Evolutionary conservation across 2,329 filamentous ascomycete genomes (phyloP), one percentile per base, ranked within the genome.

Genomic region (Pseudocercospora fuligena): DNA sequence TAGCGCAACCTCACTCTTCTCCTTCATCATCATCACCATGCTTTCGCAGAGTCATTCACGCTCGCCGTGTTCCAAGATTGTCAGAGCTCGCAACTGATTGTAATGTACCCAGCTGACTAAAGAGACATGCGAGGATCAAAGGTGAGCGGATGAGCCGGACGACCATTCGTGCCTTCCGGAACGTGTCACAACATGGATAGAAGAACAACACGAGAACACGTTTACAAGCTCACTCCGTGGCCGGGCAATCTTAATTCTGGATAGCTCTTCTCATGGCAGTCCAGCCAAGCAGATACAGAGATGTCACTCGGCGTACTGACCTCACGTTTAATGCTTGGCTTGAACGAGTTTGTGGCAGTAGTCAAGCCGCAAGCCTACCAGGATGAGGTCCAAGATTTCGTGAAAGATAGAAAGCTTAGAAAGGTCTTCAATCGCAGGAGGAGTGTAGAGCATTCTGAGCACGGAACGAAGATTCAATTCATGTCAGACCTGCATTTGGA

Each of bases 401-500:
- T 46, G 5, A 46, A 46, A 5, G 40, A 46, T 12, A 16, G 40
- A 46, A 46, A 46, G 19, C 40, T 46, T 6, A 46, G 40, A 46
- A 46, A 46, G 40, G 60, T 23, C 16, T 31, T 54, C 25, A 19
- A 21, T 40, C n/a, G n/a, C 11, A 54, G 31, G 19, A 36, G 16
- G 27, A 23, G 14, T 19, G 31, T 9, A 60, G n/a, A 25, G 19
- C 23, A 23, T 16, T 2, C 16, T 25, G 31, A 36, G 29, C 49
- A 21, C 29, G 31, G 29, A 61, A 61, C 19, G 60, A 25, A 31
- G 36, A 33, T 66, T 7, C 81, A 83, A 63, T 72, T 83, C 68
- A 78, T 85, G 66, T 86, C 84, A 0, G 84, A 87, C 68, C 76
- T 86, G 3, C 83, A 86, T 71, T 81, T 85, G 4, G 83, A 86